These are phyloP conservation scores for Acer yangbiense DNA, from an alignment of 345 rosid species.

Conservation along the genomic window DNA sequence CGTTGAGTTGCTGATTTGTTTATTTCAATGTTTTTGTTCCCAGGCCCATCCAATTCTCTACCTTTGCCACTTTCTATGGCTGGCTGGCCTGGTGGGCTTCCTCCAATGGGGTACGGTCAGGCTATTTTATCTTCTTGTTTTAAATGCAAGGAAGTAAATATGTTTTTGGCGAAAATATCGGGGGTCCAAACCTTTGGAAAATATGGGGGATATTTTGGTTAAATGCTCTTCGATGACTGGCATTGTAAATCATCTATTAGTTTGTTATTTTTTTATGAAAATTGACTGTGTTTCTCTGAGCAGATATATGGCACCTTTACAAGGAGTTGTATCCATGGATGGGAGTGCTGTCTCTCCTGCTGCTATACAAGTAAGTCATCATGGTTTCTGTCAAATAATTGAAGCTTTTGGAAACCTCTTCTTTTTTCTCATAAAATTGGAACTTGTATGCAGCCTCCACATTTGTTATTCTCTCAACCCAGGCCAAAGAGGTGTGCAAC, in stretches of 20 bases:
- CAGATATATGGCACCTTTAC: conserved; percentile 92
- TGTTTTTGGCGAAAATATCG: no score
- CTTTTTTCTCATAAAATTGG: not conserved
- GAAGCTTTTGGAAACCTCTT: not conserved
- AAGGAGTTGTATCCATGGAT: conserved; percentile 89
- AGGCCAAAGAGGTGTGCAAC: conserved; percentile 94
- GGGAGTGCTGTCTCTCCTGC: conserved; percentile 66
- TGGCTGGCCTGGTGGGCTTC: conserved; percentile 93
- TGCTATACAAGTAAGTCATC: conserved; percentile 68
- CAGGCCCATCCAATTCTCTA: conserved; percentile 71
- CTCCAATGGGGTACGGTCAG: conserved; percentile 84
- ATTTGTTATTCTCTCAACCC: conserved; percentile 70
- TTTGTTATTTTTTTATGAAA: conserved; percentile 9
- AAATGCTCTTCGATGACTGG: not conserved
- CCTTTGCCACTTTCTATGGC: conserved; percentile 79
- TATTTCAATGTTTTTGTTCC: conserved; percentile 3
- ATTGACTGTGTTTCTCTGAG: conserved; percentile 28
- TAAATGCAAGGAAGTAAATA: not conserved
- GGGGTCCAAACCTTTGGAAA: no score
- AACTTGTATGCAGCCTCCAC: conserved; percentile 64
- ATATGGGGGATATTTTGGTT: not conserved
- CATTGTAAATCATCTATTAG: not conserved
- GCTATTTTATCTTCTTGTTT: not conserved
- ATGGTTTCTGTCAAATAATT: not conserved
- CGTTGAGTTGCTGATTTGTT: conserved; percentile 13